Conservation (phyloP, 1,284 basidiomycete genomes). For the Chalciporus sp. region DNA sequence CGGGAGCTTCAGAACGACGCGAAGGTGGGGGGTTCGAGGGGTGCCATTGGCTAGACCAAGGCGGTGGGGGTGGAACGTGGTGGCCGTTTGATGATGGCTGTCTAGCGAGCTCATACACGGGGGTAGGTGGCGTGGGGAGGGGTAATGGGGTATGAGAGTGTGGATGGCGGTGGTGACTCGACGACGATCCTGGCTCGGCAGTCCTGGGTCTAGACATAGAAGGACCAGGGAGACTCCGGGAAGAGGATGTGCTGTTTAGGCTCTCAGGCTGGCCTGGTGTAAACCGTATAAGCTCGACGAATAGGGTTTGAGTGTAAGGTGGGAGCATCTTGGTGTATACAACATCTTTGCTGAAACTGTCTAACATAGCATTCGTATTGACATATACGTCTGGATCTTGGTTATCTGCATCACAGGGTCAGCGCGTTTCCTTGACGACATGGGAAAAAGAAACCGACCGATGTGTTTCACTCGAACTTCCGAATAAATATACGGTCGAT, state of each 20-base stretch:
- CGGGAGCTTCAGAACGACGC: conserved; percentile 29
- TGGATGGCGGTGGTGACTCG: conserved; percentile 29
- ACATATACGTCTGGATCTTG: conserved; percentile 59
- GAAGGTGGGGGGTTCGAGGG: conserved; percentile 15
- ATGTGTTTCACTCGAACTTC: conserved; percentile 71
- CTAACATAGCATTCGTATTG: conserved; percentile 70
- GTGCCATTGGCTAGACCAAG: conserved; percentile 64
- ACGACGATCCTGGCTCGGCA: conserved; percentile 32
- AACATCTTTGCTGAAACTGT: conserved; percentile 70
- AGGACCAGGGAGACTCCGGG: conserved; percentile 26
- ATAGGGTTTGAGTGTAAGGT: conserved; percentile 67
- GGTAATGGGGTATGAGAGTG: conserved; percentile 36
- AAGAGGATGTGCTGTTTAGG: conserved; percentile 29
- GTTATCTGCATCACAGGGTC: conserved; percentile 39
- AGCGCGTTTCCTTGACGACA: conserved; percentile 1
- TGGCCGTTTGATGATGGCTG: conserved; percentile 34
- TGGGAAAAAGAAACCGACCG: conserved; percentile 46
- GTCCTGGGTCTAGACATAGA: conserved; percentile 30
- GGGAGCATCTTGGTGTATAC: conserved; percentile 65
- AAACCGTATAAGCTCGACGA: conserved; percentile 73
- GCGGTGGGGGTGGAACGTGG: conserved; percentile 60
- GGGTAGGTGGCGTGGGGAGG: conserved; percentile 36
- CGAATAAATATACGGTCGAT: conserved; percentile 64
- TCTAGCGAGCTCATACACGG: conserved; percentile 36
- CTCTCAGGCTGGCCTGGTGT: conserved; percentile 50